Evolutionary conservation across 2,329 filamentous ascomycete genomes (phyloP).

Genomic region (Xylaria sp.): DNA sequence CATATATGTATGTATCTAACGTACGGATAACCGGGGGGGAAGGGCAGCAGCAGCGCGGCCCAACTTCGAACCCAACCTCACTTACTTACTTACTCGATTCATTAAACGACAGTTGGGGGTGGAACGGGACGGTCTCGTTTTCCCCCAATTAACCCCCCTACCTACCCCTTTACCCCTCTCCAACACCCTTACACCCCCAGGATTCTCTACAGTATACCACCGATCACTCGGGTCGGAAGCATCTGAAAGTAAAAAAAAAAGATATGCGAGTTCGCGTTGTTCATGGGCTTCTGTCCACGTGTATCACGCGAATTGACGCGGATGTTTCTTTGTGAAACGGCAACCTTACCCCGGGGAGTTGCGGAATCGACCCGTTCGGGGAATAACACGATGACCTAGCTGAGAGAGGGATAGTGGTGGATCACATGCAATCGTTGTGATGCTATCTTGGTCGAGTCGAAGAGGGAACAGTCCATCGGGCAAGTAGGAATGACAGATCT

Average conservation of each 20-base stretch:
- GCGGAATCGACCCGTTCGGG: constrained; percentile 29
- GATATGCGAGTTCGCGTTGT: constrained; percentile 26
- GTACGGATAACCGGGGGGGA: constrained; percentile 4
- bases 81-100: neutral
- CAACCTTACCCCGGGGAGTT: constrained; percentile 8
- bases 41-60: constrained; percentile 32
- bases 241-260: neutral
- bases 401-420: constrained; percentile 17
- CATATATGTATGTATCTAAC: neutral
- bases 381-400: constrained; percentile 24
- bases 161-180: neutral
- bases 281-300: constrained; percentile 29
- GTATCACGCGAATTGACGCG: constrained; percentile 27
- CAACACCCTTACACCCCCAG: neutral
- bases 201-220: neutral
- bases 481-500: neutral
- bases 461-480: constrained; percentile 6
- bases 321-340: constrained; percentile 20
- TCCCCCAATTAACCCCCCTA: neutral
- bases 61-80: constrained; percentile 35
- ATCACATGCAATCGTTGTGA: constrained; percentile 6
- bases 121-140: constrained; percentile 13
- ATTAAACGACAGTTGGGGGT: constrained; percentile 13
- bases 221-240: constrained; percentile 21
- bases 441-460: constrained; percentile 2